Conservation (phyloP, 768 basidiomycete species). For the Serendipita sp. region DNA sequence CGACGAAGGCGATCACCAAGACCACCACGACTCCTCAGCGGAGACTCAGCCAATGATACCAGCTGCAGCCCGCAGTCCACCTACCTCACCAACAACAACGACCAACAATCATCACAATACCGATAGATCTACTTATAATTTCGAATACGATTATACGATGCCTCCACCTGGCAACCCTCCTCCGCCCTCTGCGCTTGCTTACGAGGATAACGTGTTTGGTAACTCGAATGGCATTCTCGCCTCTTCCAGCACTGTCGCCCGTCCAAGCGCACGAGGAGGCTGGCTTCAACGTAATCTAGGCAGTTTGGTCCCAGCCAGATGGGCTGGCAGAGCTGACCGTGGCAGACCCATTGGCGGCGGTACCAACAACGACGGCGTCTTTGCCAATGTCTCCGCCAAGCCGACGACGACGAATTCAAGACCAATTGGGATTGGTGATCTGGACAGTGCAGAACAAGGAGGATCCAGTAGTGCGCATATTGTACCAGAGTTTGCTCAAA, state of each 20-base stretch:
- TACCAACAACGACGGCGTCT: constrained; percentile 81
- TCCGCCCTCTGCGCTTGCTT: constrained; percentile 34
- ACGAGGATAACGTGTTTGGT: constrained; percentile 45
- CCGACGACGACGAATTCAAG: constrained; percentile 39
- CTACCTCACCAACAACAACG: constrained; percentile 1
- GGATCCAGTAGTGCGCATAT: constrained; percentile 25
- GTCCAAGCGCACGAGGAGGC: constrained; percentile 31
- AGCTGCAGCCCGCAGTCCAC: constrained; percentile 17
- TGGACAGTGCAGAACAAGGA: constrained; percentile 14
- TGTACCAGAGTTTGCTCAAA: constrained; percentile 68
- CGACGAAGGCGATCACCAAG: constrained; percentile 39
- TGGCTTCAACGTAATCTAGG: constrained; percentile 33
- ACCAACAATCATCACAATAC: not conserved
- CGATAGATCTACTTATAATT: constrained; percentile 46
- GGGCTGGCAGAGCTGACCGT: constrained; percentile 28
- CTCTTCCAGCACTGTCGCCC: constrained; percentile 23
- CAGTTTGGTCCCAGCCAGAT: constrained; percentile 45
- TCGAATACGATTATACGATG: constrained; percentile 63
- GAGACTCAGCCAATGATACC: constrained; percentile 19
- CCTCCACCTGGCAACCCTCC: constrained; percentile 75
- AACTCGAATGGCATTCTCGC: constrained; percentile 58
- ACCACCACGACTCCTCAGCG: constrained; percentile 19
- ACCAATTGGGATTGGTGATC: constrained; percentile 16
- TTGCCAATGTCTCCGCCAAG: constrained; percentile 86
- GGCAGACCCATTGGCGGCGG: constrained; percentile 41